Evolutionary conservation across 2,329 filamentous ascomycete genomes (phyloP).

Genomic region (Emydomyces testavorans): DNA sequence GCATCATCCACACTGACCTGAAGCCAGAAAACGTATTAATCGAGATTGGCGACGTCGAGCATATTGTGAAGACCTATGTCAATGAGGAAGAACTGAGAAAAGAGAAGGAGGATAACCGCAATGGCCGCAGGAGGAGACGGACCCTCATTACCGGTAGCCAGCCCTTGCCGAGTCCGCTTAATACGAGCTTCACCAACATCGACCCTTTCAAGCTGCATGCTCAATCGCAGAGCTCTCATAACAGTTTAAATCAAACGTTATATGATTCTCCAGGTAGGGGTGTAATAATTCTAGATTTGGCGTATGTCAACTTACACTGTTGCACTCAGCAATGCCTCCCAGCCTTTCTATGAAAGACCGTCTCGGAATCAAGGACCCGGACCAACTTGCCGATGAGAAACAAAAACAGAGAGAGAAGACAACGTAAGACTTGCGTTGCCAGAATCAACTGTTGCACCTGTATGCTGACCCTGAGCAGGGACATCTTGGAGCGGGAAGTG

Average conservation of each 20-base stretch:
- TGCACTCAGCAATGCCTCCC: constrained; percentile 31
- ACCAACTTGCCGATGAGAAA: constrained; percentile 47
- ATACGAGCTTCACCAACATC: constrained; percentile 73
- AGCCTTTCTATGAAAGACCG: constrained; percentile 49
- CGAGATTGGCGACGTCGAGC: constrained; percentile 96
- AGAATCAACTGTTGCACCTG: not conserved
- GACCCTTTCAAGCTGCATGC: constrained; percentile 53
- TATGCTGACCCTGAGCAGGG: constrained; percentile 40
- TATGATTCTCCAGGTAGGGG: constrained; percentile 55
- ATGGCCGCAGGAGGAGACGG: constrained; percentile 75
- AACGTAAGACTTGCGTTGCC: constrained; percentile 52
- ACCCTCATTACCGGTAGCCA: constrained; percentile 96
- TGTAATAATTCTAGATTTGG: constrained; percentile 25
- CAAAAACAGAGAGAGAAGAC: constrained; percentile 86
- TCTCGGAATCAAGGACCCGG: constrained; percentile 43
- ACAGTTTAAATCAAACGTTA: constrained; percentile 73
- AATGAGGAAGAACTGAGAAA: constrained; percentile 59
- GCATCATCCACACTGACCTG: constrained; percentile 95
- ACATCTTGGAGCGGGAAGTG: constrained; percentile 82
- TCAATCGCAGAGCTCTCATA: constrained; percentile 52
- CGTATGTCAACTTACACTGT: constrained; percentile 27
- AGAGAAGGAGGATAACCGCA: constrained; percentile 78
- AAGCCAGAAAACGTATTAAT: constrained; percentile 98
- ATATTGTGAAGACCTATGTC: constrained; percentile 93
- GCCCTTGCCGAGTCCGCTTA: constrained; percentile 85